Percentiles rank a stretch among this genome's conserved stretches.
These are phyloP conservation scores for Domatiomyces globalis DNA, from an alignment of 2,329 filamentous ascomycete genomes.

Conservation along the genomic window DNA sequence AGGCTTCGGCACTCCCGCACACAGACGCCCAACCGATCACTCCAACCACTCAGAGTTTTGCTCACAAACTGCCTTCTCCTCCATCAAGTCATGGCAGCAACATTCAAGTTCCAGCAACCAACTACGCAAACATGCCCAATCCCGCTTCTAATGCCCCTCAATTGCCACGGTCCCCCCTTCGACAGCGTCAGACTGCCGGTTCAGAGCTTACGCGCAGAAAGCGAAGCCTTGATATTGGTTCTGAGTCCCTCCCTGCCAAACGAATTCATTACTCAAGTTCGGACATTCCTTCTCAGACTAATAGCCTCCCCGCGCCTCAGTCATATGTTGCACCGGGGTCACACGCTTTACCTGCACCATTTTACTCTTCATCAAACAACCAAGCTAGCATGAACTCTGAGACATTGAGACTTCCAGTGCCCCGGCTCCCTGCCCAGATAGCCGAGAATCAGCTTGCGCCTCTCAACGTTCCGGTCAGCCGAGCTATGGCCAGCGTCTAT, in stretches of 20 bases:
- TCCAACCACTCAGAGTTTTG: constrained; percentile 24
- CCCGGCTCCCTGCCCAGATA: constrained; percentile 8
- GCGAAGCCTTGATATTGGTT: constrained; percentile 42
- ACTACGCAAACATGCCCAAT: constrained; percentile 14
- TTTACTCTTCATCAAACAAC: neutral
- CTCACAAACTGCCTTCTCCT: constrained; percentile 19
- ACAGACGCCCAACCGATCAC: constrained; percentile 14
- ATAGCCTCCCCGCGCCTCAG: constrained; percentile 8
- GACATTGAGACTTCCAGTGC: constrained; percentile 2
- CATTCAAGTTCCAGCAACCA: constrained; percentile 1
- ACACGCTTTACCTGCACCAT: neutral
- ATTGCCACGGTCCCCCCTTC: constrained; percentile 13
- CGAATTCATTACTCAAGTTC: constrained; percentile 20
- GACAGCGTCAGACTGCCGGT: constrained; percentile 5
- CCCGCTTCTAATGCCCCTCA: constrained; percentile 10
- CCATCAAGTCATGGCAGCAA: constrained; percentile 10
- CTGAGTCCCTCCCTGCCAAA: constrained; percentile 45
- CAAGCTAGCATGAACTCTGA: neutral
- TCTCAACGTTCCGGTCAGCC: constrained; percentile 26
- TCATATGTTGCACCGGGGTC: constrained; percentile 3
- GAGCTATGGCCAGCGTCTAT: constrained; percentile 68
- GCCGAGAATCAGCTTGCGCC: constrained; percentile 18
- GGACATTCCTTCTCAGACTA: neutral
- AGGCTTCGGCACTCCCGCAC: constrained; percentile 40
- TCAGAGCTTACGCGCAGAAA: constrained; percentile 37